A percentile compares a stretch with the other conserved stretches of the same genome.
Evolutionary conservation across 805 yeast species (phyloP).

Genomic region (Starmerella cellae): DNA sequence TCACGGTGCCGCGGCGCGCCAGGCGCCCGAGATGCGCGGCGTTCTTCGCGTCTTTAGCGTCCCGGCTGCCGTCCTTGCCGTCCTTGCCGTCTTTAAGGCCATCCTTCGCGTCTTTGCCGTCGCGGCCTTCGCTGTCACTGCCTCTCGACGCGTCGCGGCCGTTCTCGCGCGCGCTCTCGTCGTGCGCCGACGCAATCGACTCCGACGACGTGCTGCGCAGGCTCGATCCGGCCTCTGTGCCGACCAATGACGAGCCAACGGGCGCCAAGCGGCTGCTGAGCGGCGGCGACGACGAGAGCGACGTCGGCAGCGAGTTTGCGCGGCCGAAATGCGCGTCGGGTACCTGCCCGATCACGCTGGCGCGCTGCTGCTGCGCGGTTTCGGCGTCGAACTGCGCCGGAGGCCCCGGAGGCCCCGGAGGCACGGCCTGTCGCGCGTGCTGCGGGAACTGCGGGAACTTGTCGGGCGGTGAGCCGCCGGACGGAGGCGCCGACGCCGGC

Average conservation of each 20-base stretch:
- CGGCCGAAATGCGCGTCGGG: constrained; percentile 8
- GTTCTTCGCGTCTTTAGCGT: not conserved
- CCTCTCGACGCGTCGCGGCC: not conserved
- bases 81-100: not conserved
- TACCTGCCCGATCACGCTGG: constrained; percentile 15
- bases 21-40: constrained; percentile 1
- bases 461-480: too few relatives aligned
- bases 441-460: too few relatives aligned
- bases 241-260: not conserved
- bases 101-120: not conserved
- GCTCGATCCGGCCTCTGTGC: not conserved
- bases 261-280: not conserved
- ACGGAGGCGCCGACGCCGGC: not conserved
- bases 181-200: not conserved
- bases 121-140: not conserved
- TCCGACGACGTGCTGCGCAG: not conserved
- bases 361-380: constrained; percentile 2
- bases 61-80: not conserved
- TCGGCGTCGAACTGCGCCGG: not conserved
- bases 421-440: too few relatives aligned
- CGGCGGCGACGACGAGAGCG: constrained; percentile 1
- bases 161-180: not conserved
- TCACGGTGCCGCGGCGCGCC: constrained; percentile 9
- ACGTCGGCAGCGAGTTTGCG: not conserved
- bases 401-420: too few relatives aligned